These are phyloP conservation scores for Spiromastix sp. DNA, from an alignment of 2,329 filamentous ascomycete species.

Conservation along the genomic window DNA sequence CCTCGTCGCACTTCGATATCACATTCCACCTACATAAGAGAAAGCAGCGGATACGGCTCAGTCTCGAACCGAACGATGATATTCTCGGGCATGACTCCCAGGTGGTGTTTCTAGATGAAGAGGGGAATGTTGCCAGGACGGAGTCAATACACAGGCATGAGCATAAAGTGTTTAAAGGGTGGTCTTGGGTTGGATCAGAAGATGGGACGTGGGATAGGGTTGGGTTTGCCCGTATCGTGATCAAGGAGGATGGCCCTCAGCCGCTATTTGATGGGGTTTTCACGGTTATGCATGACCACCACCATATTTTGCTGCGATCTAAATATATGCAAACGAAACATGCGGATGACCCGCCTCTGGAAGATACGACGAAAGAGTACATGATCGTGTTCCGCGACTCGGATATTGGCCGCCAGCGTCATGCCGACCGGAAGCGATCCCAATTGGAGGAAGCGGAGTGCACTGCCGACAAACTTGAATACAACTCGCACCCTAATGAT, in stretches of 20 bases:
- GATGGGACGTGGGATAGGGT: constrained; percentile 64
- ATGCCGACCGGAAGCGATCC: constrained; percentile 56
- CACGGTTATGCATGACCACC: constrained; percentile 66
- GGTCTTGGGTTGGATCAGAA: constrained; percentile 56
- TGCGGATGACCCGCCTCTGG: constrained; percentile 56
- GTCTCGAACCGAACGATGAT: constrained; percentile 83
- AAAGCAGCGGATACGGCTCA: constrained; percentile 62
- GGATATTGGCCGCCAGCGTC: constrained; percentile 49
- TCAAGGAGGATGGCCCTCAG: constrained; percentile 62
- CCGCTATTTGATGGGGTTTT: constrained; percentile 91
- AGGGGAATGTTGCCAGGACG: constrained; percentile 57
- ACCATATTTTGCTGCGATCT: constrained; percentile 70
- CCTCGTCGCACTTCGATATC: constrained; percentile 74
- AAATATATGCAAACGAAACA: constrained; percentile 67
- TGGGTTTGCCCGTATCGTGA: constrained; percentile 76
- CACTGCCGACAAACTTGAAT: constrained; percentile 62
- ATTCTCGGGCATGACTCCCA: constrained; percentile 67
- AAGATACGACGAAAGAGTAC: constrained; percentile 51
- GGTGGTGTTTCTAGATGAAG: constrained; percentile 58
- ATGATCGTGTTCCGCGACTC: constrained; percentile 93
- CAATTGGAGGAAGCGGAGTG: constrained; percentile 45
- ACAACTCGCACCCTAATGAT: constrained; percentile 67
- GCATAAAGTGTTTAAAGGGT: constrained; percentile 77
- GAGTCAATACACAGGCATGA: constrained; percentile 61
- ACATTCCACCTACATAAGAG: constrained; percentile 63